These are phyloP conservation scores for Polychaeton citri DNA, from an alignment of 2,329 filamentous ascomycete genomes.

Conservation along the genomic window DNA sequence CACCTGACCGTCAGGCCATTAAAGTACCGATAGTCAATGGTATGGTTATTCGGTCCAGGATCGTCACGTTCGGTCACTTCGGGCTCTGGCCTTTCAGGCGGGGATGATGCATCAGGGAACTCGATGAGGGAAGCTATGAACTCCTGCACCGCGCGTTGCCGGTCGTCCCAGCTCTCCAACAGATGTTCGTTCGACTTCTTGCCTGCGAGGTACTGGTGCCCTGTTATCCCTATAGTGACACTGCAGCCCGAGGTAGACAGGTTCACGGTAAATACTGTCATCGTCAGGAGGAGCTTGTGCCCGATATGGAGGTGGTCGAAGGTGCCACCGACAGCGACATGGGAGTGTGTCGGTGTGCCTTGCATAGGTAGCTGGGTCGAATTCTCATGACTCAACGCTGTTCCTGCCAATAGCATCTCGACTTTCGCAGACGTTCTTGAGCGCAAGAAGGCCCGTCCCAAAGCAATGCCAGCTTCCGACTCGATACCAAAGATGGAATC, in stretches of 20 bases:
- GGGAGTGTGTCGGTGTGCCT: conserved; percentile 34
- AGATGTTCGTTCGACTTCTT: conserved; percentile 69
- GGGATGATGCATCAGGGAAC: conserved; percentile 29
- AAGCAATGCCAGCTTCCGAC: conserved; percentile 47
- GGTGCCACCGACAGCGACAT: conserved; percentile 77
- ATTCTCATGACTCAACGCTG: conserved; percentile 11
- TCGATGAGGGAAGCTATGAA: conserved; percentile 55
- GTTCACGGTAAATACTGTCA: conserved; percentile 59
- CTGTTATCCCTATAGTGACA: conserved; percentile 76
- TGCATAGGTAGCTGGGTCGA: conserved; percentile 1
- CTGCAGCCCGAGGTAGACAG: conserved; percentile 27
- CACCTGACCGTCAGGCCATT: conserved; percentile 58
- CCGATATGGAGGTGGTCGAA: conserved; percentile 94
- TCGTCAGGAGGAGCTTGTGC: conserved; percentile 92
- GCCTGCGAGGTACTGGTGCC: conserved; percentile 70
- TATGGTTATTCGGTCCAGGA: conserved; percentile 36
- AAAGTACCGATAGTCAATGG: conserved; percentile 45
- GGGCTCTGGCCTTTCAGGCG: conserved; percentile 9
- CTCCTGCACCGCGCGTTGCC: conserved; percentile 53
- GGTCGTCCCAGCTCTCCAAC: conserved; percentile 66
- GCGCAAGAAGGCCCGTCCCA: conserved; percentile 36
- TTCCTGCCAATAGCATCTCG: conserved; percentile 22
- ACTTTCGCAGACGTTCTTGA: conserved; percentile 21
- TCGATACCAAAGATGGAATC: conserved; percentile 51
- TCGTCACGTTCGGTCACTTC: conserved; percentile 29